phyloP scores from a whole-genome alignment of 2,329 filamentous ascomycete genomes.

The Penicillium glabrum region DNA sequence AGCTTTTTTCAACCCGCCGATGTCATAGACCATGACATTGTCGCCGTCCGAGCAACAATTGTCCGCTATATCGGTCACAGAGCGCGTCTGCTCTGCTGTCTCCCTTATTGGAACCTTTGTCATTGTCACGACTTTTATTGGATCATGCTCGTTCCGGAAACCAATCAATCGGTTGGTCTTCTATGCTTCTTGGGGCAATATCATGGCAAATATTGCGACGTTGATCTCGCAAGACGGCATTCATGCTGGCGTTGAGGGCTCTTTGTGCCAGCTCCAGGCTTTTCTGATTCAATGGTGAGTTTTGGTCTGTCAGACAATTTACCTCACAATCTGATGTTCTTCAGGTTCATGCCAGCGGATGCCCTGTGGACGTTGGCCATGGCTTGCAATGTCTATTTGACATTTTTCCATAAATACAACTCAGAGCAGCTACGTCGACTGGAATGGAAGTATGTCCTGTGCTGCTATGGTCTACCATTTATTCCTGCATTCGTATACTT shows the following conservation, averaged over 20 bases:
- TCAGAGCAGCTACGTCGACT: slow-evolving; percentile 62
- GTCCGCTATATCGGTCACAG: slow-evolving; percentile 59
- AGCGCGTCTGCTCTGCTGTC: slow-evolving; percentile 67
- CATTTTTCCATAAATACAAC: slow-evolving; percentile 74
- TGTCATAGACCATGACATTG: too few relatives aligned
- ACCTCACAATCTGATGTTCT: neutral
- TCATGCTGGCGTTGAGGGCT: slow-evolving; percentile 46
- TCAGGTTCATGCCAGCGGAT: slow-evolving; percentile 75
- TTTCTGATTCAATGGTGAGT: slow-evolving; percentile 80
- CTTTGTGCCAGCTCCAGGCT: slow-evolving; percentile 72
- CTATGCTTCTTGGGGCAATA: slow-evolving; percentile 78
- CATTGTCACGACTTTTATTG: slow-evolving; percentile 69
- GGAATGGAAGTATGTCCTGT: slow-evolving; percentile 68
- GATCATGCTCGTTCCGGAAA: slow-evolving; percentile 72
- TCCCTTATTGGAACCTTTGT: slow-evolving; percentile 71
- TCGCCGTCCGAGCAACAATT: too few relatives aligned
- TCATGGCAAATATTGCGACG: slow-evolving; percentile 74
- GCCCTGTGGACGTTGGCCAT: slow-evolving; percentile 77
- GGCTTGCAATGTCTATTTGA: slow-evolving; percentile 80
- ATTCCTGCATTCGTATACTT: slow-evolving; percentile 67
- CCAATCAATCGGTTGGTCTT: slow-evolving; percentile 86
- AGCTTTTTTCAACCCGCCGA: too few relatives aligned
- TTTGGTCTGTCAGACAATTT: neutral
- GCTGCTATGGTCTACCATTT: slow-evolving; percentile 73
- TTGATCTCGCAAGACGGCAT: slow-evolving; percentile 68